These are phyloP conservation scores for Stylosanthes scabra DNA, from an alignment of 331 rosid genomes.

Conservation along the genomic window DNA sequence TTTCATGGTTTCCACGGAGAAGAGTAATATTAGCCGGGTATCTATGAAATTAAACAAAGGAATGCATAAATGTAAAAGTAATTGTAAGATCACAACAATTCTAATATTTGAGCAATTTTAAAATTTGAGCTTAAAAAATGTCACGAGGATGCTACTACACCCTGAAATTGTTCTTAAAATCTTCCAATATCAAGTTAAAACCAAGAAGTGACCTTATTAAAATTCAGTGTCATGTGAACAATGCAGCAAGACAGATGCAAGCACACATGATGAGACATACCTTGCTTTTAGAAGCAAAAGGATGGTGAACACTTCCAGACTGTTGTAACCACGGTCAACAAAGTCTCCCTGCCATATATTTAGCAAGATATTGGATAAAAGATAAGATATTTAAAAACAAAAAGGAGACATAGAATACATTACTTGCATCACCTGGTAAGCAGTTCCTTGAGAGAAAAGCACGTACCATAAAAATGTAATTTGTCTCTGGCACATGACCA, in stretches of 20 bases:
- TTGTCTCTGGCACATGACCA: constrained; percentile 96
- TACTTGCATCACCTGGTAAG: too few relatives aligned
- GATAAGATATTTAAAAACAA: neutral
- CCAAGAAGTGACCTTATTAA: neutral
- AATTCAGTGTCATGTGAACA: constrained; percentile 21
- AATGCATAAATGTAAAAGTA: constrained; percentile 10
- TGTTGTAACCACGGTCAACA: constrained; percentile 98
- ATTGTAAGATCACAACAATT: constrained; percentile 3
- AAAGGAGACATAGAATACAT: neutral
- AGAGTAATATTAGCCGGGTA: constrained; percentile 97
- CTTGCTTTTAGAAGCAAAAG: constrained; percentile 98
- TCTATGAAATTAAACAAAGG: constrained; percentile 50
- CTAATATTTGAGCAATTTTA: neutral
- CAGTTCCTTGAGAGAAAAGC: neutral
- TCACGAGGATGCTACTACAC: neutral
- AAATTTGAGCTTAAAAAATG: constrained; percentile 22
- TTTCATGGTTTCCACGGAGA: constrained; percentile 97
- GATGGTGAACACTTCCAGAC: constrained; percentile 97
- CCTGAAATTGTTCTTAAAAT: neutral
- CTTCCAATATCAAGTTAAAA: constrained; percentile 11
- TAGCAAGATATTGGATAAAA: constrained; percentile 30
- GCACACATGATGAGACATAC: constrained; percentile 46
- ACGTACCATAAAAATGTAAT: constrained; percentile 93
- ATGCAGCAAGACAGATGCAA: constrained; percentile 21
- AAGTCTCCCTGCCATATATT: constrained; percentile 82